A percentile compares a stretch with the other conserved stretches of the same genome.
These are phyloP conservation scores for Ceratobasidium sp. DNA, from an alignment of 1,284 basidiomycete genomes.

Conservation along the genomic window DNA sequence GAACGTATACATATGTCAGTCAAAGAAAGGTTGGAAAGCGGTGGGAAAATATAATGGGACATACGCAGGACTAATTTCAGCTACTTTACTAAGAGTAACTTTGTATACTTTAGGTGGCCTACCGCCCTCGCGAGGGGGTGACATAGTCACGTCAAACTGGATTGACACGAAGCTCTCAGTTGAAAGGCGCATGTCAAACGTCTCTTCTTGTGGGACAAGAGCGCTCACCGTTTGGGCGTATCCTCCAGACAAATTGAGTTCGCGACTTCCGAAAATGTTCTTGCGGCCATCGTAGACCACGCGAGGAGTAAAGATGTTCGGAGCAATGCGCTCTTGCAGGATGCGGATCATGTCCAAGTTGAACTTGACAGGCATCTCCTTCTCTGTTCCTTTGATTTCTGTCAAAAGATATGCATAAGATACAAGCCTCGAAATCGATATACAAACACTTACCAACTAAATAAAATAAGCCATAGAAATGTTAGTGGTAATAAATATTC, in stretches of 20 bases:
- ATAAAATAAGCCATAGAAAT: slow-evolving; percentile 40
- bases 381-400: slow-evolving; percentile 65
- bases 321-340: slow-evolving; percentile 69
- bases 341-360: slow-evolving; percentile 76
- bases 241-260: slow-evolving; percentile 66
- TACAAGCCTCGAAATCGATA: no score
- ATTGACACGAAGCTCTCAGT: slow-evolving; percentile 19
- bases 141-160: slow-evolving; percentile 74
- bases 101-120: slow-evolving; percentile 72
- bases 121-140: slow-evolving; percentile 48
- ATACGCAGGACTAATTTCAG: slow-evolving; percentile 81
- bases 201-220: no score
- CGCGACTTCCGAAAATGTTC: slow-evolving; percentile 73
- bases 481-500: slow-evolving; percentile 23
- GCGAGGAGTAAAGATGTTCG: slow-evolving; percentile 72
- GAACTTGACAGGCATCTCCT: slow-evolving; percentile 72
- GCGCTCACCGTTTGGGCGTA: slow-evolving; percentile 61
- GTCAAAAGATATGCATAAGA: slow-evolving; percentile 54
- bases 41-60: slow-evolving; percentile 50
- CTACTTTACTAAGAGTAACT: slow-evolving; percentile 70
- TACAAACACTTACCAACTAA: no score
- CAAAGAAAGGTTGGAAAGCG: no score
- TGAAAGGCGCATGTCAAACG: neutral
- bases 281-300: slow-evolving; percentile 83
- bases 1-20: neutral